These are phyloP conservation scores for Theileria sp. DNA, from an alignment of 169 alveolate species.

Conservation along the genomic window DNA sequence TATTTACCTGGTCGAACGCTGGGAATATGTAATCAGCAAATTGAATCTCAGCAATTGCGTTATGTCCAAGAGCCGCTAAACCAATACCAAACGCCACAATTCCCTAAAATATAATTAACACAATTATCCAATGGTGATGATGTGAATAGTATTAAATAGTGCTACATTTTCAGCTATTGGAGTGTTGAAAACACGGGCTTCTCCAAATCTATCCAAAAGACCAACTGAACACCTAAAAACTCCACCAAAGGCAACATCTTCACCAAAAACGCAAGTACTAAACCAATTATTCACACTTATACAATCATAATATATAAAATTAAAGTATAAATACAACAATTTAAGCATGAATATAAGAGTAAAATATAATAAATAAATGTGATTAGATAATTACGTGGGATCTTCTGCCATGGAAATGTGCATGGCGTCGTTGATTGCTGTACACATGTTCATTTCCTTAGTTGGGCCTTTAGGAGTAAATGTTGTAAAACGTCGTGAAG, in stretches of 20 bases:
- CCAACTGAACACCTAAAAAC: conserved; percentile 95
- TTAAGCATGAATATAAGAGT: too few species aligned
- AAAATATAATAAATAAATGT: background rate
- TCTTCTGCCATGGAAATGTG: conserved; percentile 89
- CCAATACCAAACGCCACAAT: conserved; percentile 97
- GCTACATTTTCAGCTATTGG: conserved; percentile 87
- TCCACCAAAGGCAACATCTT: conserved; percentile 98
- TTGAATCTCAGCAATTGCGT: conserved; percentile 96
- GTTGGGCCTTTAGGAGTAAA: conserved; percentile 33
- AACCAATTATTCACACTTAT: background rate
- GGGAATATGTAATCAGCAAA: conserved; percentile 97
- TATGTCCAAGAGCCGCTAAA: conserved; percentile 87
- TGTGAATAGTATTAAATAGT: background rate
- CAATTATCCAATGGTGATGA: too few species aligned
- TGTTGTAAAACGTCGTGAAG: conserved; percentile 7
- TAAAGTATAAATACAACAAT: background rate
- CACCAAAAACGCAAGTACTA: conserved; percentile 90
- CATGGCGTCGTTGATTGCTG: conserved; percentile 90
- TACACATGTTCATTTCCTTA: conserved; percentile 86
- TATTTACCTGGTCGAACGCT: conserved; percentile 89
- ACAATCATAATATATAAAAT: background rate
- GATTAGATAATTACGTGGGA: conserved; percentile 76
- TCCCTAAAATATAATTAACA: conserved; percentile 73
- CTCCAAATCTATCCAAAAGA: conserved; percentile 89
- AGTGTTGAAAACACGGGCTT: conserved; percentile 91